Evolutionary conservation across 768 basidiomycete species (phyloP).

Genomic region (Chalciporus piperatus): DNA sequence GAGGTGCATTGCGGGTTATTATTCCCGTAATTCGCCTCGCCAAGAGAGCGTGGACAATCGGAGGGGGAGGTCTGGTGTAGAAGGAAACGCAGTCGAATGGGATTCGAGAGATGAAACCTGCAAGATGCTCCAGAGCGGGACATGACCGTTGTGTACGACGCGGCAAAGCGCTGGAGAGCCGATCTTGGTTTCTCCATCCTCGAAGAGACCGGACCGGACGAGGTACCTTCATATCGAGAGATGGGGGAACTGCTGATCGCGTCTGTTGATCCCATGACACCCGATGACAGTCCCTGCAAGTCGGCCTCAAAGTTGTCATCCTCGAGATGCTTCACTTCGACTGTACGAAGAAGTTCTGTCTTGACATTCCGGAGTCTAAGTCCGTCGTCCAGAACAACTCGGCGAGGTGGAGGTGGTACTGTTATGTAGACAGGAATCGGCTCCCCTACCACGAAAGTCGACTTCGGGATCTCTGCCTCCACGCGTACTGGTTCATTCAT

Average conservation of each 20-base stretch:
- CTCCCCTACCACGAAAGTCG: conserved; percentile 69
- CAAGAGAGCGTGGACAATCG: conserved; percentile 43
- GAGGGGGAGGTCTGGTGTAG: conserved; percentile 67
- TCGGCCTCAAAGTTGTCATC: conserved; percentile 34
- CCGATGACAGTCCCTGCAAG: conserved; percentile 27
- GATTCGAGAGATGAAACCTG: conserved; percentile 75
- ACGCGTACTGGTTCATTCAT: conserved; percentile 65
- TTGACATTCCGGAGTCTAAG: conserved; percentile 77
- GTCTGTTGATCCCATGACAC: conserved; percentile 17
- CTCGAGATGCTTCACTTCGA: conserved; percentile 53
- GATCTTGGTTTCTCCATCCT: conserved; percentile 32
- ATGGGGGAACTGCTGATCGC: conserved; percentile 13
- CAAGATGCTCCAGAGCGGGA: conserved; percentile 90
- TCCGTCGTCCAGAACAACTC: conserved; percentile 66
- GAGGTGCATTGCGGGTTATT: conserved; percentile 66
- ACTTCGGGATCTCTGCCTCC: conserved; percentile 68
- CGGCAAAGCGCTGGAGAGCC: conserved; percentile 39
- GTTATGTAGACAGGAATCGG: conserved; percentile 77
- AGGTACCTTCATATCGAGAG: conserved; percentile 26
- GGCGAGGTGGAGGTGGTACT: conserved; percentile 68
- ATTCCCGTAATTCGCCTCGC: conserved; percentile 44
- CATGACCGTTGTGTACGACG: conserved; percentile 53
- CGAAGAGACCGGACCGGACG: conserved; percentile 24
- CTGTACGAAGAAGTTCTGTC: conserved; percentile 69
- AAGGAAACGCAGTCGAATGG: conserved; percentile 76